Percentiles rank a stretch among this genome's conserved stretches.
These are phyloP conservation scores for Elasticomyces elasticus DNA, from an alignment of 495 filamentous ascomycete genomes.

Conservation along the genomic window DNA sequence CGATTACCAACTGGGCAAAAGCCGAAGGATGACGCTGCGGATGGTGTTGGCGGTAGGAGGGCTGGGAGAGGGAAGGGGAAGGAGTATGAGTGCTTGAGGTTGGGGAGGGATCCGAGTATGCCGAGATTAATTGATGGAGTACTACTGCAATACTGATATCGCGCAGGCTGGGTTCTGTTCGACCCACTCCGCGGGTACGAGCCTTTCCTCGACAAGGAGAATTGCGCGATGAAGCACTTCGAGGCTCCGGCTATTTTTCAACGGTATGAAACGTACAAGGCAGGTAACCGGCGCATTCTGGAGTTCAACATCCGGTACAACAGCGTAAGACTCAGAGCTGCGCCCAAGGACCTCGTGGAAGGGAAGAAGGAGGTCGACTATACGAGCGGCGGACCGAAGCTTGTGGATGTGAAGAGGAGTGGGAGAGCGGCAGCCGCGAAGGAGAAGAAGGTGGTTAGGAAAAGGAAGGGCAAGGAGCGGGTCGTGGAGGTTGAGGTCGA, in stretches of 20 bases:
- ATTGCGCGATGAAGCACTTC: background rate
- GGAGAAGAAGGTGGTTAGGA: background rate
- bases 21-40: background rate
- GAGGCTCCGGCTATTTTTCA: constrained; percentile 1
- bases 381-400: constrained; percentile 1
- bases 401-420: constrained; percentile 1
- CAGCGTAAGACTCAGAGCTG: constrained; percentile 4
- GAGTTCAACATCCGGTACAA: constrained; percentile 2
- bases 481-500: too few relatives aligned
- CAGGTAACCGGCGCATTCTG: constrained; percentile 9
- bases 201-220: background rate
- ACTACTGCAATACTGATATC: background rate
- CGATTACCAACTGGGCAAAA: background rate
- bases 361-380: constrained; percentile 5
- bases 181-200: constrained; percentile 8
- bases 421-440: background rate
- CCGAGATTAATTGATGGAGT: background rate
- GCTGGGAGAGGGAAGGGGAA: constrained; percentile 2
- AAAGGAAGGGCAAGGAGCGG: background rate
- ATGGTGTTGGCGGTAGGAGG: background rate
- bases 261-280: constrained; percentile 3
- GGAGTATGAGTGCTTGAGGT: constrained; percentile 7
- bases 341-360: constrained; percentile 6
- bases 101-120: background rate
- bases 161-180: constrained; percentile 18